Conservation (phyloP, 2,329 filamentous ascomycete species). For the Zymoseptoria crescenta region DNA sequence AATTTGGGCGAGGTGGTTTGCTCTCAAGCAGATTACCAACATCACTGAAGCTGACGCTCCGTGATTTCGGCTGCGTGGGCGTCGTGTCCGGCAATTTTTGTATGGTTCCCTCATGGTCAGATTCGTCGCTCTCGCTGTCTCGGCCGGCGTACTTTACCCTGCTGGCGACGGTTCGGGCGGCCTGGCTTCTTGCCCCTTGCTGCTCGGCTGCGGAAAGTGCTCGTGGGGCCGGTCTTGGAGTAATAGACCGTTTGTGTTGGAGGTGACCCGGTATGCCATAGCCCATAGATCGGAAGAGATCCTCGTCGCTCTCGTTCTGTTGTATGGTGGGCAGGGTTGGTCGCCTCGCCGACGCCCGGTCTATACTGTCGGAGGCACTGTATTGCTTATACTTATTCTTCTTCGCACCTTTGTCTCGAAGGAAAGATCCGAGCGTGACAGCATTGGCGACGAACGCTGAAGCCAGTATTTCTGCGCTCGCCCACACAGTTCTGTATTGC, state of each 20-base stretch:
- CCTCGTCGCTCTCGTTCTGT: slow-evolving; percentile 84
- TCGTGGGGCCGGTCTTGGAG: slow-evolving; percentile 33
- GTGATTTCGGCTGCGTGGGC: slow-evolving; percentile 14
- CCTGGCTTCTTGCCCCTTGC: background rate
- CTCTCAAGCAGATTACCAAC: slow-evolving; percentile 67
- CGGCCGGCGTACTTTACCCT: background rate
- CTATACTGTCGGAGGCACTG: slow-evolving; percentile 45
- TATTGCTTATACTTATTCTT: slow-evolving; percentile 63
- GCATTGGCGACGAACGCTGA: slow-evolving; percentile 82
- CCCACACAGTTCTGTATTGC: slow-evolving; percentile 79
- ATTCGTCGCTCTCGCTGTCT: slow-evolving; percentile 13
- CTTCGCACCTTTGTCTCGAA: slow-evolving; percentile 83
- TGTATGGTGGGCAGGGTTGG: slow-evolving; percentile 56
- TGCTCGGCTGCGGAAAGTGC: slow-evolving; percentile 30
- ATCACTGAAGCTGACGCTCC: slow-evolving; percentile 69
- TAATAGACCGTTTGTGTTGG: slow-evolving; percentile 21
- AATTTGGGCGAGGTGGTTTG: slow-evolving; percentile 29
- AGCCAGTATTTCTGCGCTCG: slow-evolving; percentile 83
- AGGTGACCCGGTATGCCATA: slow-evolving; percentile 53
- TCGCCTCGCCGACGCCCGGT: slow-evolving; percentile 50
- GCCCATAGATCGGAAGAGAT: slow-evolving; percentile 74
- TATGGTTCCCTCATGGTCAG: slow-evolving; percentile 2
- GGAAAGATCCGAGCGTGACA: slow-evolving; percentile 83
- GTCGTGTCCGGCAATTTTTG: slow-evolving; percentile 7
- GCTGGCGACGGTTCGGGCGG: background rate